Conservation (phyloP, 148 eudicot species). For the Chenopodium berlandieri region DNA sequence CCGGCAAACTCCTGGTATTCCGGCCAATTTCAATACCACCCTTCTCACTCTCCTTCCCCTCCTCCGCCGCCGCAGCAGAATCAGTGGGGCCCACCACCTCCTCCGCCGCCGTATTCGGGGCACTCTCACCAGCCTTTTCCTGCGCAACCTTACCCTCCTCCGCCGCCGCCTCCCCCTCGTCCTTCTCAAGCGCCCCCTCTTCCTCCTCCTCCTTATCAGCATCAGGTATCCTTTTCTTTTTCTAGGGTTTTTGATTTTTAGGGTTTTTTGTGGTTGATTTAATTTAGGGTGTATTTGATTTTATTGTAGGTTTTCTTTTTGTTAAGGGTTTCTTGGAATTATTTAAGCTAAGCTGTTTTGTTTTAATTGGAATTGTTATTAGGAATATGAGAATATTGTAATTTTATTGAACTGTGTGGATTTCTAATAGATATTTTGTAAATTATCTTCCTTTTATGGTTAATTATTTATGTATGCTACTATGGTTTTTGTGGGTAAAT, state of each 20-base stretch:
- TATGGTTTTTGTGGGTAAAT: no score
- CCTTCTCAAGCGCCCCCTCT: background rate
- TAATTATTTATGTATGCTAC: no score
- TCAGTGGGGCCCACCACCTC: slow-evolving; percentile 44
- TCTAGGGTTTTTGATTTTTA: background rate
- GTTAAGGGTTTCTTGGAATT: no score
- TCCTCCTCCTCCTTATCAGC: slow-evolving; percentile 34
- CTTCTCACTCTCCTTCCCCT: slow-evolving; percentile 34
- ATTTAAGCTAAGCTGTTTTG: background rate
- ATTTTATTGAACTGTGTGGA: no score
- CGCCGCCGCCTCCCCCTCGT: slow-evolving; percentile 33
- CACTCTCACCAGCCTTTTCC: slow-evolving; percentile 40
- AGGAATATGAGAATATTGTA: no score
- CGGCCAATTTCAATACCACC: slow-evolving; percentile 51
- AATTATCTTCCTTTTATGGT: no score
- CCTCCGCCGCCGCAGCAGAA: slow-evolving; percentile 38
- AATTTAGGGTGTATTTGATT: no score
- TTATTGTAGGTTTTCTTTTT: no score
- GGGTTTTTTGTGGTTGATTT: background rate
- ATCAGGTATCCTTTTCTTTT: slow-evolving; percentile 30
- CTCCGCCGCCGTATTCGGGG: slow-evolving; percentile 34
- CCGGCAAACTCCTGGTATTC: slow-evolving; percentile 44
- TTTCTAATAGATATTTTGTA: no score
- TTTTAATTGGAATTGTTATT: background rate
- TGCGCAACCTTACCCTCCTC: slow-evolving; percentile 30